Conservation (phyloP, 1,284 basidiomycete genomes). For the Athelia psychrophila region DNA sequence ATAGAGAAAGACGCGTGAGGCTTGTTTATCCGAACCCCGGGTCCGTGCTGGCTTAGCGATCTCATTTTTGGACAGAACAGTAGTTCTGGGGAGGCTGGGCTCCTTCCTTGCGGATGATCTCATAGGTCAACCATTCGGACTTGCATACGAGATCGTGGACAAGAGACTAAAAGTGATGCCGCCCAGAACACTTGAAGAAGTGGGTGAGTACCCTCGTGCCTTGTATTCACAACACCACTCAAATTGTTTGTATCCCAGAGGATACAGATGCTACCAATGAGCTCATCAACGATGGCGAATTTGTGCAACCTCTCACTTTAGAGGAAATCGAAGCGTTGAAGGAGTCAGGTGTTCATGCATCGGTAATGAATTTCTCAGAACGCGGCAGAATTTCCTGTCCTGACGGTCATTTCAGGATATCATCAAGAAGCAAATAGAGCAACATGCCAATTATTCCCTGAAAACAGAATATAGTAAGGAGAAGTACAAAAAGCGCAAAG, state of each 20-base stretch:
- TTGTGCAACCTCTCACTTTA: constrained; percentile 75
- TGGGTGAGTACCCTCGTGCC: constrained; percentile 59
- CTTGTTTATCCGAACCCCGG: not conserved
- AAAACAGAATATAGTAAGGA: constrained; percentile 98
- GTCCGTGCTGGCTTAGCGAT: not conserved
- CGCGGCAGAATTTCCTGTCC: constrained; percentile 4
- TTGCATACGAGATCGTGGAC: constrained; percentile 73
- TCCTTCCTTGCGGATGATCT: constrained; percentile 69
- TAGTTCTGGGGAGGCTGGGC: constrained; percentile 73
- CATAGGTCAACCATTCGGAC: constrained; percentile 70
- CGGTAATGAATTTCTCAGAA: constrained; percentile 41
- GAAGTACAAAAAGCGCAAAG: constrained; percentile 93
- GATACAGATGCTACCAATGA: constrained; percentile 91
- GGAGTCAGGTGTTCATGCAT: constrained; percentile 70
- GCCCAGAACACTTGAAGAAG: constrained; percentile 65
- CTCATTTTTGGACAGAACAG: constrained; percentile 39
- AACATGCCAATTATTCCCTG: constrained; percentile 84
- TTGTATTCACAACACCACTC: not conserved
- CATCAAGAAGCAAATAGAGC: constrained; percentile 88
- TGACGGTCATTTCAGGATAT: constrained; percentile 65
- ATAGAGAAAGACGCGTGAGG: constrained; percentile 65
- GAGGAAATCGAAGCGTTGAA: constrained; percentile 83
- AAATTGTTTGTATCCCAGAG: constrained; percentile 43
- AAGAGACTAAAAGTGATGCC: constrained; percentile 64
- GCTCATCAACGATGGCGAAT: constrained; percentile 78